phyloP scores from a whole-genome alignment of 768 basidiomycete species.

The Lentinula lateritia region DNA sequence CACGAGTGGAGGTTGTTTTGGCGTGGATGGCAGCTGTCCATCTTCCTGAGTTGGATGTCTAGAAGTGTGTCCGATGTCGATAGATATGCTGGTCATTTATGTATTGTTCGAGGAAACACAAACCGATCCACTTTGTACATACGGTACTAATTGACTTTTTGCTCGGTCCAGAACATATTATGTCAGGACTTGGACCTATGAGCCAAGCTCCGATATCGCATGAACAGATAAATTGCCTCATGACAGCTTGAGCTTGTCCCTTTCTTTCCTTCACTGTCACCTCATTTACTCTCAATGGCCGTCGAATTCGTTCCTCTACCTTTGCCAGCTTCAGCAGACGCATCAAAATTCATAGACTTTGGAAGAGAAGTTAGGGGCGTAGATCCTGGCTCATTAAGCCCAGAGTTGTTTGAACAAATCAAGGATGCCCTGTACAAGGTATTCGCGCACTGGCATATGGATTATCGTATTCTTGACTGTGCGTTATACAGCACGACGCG shows the following conservation, averaged over 20 bases:
- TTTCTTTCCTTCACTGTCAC: background rate
- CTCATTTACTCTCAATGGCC: slow-evolving; percentile 38
- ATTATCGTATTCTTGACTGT: background rate
- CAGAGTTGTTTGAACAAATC: slow-evolving; percentile 62
- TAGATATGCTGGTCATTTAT: background rate
- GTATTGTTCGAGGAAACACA: too few species aligned
- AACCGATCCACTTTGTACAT: background rate
- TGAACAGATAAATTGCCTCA: background rate
- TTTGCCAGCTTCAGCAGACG: slow-evolving; percentile 67
- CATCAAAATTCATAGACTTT: slow-evolving; percentile 61
- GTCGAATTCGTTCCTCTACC: slow-evolving; percentile 64
- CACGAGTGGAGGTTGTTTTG: slow-evolving; percentile 78
- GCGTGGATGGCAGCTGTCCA: slow-evolving; percentile 84
- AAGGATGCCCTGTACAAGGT: slow-evolving; percentile 76
- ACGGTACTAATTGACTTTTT: background rate
- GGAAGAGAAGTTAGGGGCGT: slow-evolving; percentile 75
- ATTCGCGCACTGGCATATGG: slow-evolving; percentile 8
- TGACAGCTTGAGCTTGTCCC: background rate
- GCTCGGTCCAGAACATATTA: background rate
- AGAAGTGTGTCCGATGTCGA: background rate
- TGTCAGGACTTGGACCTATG: background rate
- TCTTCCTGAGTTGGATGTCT: slow-evolving; percentile 62
- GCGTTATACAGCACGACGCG: slow-evolving; percentile 48
- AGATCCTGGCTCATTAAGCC: slow-evolving; percentile 55
- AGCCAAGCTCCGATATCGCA: background rate